These are phyloP conservation scores for Coemansia sp. DNA, from an alignment of 192 early-diverging fungal species.

Conservation along the genomic window DNA sequence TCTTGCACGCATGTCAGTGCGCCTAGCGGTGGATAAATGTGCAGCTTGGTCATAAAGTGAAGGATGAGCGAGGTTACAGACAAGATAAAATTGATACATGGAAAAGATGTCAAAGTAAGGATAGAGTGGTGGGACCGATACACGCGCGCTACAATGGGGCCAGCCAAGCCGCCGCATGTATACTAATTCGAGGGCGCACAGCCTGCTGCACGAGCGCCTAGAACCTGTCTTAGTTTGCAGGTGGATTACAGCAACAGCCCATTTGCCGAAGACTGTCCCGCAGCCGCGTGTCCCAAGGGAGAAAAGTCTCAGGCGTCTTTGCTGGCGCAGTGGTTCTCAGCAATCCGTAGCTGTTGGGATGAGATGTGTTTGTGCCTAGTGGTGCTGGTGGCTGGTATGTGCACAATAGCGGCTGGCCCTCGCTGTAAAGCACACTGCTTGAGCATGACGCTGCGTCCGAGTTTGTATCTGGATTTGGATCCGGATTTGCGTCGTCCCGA, in stretches of 20 bases:
- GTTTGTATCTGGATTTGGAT: not conserved
- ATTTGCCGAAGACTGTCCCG: constrained; percentile 6
- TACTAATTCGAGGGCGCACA: not conserved
- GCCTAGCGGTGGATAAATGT: constrained; percentile 42
- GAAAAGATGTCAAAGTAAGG: constrained; percentile 1
- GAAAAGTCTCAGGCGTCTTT: constrained; percentile 38
- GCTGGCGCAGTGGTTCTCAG: not conserved
- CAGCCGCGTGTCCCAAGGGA: constrained; percentile 31
- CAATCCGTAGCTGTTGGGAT: constrained; percentile 10
- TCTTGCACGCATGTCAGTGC: constrained; percentile 24
- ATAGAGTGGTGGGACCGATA: not conserved
- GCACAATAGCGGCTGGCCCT: constrained; percentile 49
- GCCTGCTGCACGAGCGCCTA: not conserved
- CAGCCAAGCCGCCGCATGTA: constrained; percentile 11
- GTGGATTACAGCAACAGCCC: not conserved
- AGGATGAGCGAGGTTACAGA: not conserved
- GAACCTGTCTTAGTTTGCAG: not conserved
- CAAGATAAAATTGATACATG: not conserved
- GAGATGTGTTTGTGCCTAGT: not conserved
- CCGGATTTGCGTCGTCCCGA: not conserved
- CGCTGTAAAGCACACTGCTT: constrained; percentile 42
- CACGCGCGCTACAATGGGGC: not conserved
- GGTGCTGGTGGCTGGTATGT: constrained; percentile 35
- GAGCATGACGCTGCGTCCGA: constrained; percentile 13
- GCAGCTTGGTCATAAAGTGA: constrained; percentile 6